Conservation (phyloP, 2,329 filamentous ascomycete genomes). For the Nemania sp. region DNA sequence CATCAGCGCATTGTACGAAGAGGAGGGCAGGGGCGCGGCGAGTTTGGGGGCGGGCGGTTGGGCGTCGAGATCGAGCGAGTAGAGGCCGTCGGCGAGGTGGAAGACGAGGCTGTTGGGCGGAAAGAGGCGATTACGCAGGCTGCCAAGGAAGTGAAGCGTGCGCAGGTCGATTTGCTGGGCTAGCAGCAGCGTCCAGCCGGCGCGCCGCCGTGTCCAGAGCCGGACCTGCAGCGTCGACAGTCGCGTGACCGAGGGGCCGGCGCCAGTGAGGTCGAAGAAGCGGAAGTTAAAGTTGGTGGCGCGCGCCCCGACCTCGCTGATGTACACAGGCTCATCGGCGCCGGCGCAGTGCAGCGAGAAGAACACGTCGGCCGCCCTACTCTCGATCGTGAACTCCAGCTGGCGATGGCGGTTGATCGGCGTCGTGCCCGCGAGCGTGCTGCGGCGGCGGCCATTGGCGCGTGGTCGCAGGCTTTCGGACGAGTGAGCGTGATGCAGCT, state of each 20-base stretch:
- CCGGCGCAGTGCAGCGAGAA: slow-evolving; percentile 77
- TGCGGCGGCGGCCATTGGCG: slow-evolving; percentile 48
- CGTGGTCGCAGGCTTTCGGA: slow-evolving; percentile 53
- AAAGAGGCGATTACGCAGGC: slow-evolving; percentile 69
- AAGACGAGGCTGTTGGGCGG: slow-evolving; percentile 84
- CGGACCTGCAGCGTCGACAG: slow-evolving; percentile 67
- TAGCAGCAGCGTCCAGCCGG: slow-evolving; percentile 65
- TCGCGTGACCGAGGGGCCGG: slow-evolving; percentile 66
- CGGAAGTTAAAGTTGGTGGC: slow-evolving; percentile 92
- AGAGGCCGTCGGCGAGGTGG: slow-evolving; percentile 83
- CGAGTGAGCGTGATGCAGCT: slow-evolving; percentile 60
- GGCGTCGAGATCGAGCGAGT: slow-evolving; percentile 72
- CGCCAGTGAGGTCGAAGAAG: slow-evolving; percentile 74
- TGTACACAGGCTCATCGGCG: slow-evolving; percentile 76
- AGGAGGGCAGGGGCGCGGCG: slow-evolving; percentile 60
- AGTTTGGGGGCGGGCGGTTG: slow-evolving; percentile 56
- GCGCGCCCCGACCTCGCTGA: slow-evolving; percentile 78
- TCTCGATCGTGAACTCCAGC: slow-evolving; percentile 72
- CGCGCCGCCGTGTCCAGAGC: slow-evolving; percentile 70
- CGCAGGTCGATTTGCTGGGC: slow-evolving; percentile 73
- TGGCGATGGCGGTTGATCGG: slow-evolving; percentile 67
- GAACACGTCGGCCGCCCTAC: slow-evolving; percentile 81
- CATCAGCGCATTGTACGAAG: slow-evolving; percentile 87
- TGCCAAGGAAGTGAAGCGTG: slow-evolving; percentile 77
- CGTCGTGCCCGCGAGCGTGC: slow-evolving; percentile 52